A percentile compares a stretch with the other conserved stretches of the same genome.
Conservation (phyloP, 305 asterid species). For the Fraxinus dipetala region DNA sequence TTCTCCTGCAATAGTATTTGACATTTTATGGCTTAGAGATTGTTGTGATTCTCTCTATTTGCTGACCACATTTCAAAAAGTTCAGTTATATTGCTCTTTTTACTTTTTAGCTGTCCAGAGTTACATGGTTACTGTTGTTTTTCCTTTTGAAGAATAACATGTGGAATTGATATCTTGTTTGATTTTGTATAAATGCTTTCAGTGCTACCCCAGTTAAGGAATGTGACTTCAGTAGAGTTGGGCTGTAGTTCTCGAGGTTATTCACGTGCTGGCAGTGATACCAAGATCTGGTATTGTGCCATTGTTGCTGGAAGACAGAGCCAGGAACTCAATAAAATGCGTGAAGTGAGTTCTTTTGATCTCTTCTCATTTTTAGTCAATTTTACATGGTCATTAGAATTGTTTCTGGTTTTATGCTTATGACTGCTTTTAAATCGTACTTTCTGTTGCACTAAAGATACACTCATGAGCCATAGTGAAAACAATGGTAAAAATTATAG, state of each 20-base stretch:
- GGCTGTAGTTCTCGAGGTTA: slow-evolving; percentile 85
- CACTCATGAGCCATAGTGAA: neutral
- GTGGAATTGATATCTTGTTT: slow-evolving; percentile 11
- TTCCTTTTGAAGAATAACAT: slow-evolving; percentile 6
- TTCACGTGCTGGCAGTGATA: slow-evolving; percentile 83
- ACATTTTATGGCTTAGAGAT: neutral
- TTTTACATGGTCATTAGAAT: slow-evolving; percentile 3
- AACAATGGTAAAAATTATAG: neutral
- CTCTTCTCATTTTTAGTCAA: slow-evolving; percentile 1
- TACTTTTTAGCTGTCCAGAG: neutral
- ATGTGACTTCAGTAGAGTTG: slow-evolving; percentile 67
- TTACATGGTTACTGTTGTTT: neutral
- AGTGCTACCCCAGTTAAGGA: slow-evolving; percentile 98
- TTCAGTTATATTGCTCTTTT: neutral
- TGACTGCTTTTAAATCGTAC: neutral
- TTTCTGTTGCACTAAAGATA: neutral
- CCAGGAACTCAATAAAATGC: slow-evolving; percentile 88
- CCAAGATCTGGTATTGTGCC: slow-evolving; percentile 92
- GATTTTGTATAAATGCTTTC: slow-evolving; percentile 31
- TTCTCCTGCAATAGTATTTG: neutral
- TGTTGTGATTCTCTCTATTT: neutral
- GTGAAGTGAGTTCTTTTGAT: slow-evolving; percentile 58
- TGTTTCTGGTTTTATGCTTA: slow-evolving; percentile 8
- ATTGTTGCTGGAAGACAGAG: slow-evolving; percentile 86
- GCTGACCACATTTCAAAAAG: neutral